A percentile compares a stretch with the other conserved stretches of the same genome.
These are phyloP conservation scores for Takashimella tepidaria DNA, from an alignment of 1,284 basidiomycete species.

Conservation along the genomic window DNA sequence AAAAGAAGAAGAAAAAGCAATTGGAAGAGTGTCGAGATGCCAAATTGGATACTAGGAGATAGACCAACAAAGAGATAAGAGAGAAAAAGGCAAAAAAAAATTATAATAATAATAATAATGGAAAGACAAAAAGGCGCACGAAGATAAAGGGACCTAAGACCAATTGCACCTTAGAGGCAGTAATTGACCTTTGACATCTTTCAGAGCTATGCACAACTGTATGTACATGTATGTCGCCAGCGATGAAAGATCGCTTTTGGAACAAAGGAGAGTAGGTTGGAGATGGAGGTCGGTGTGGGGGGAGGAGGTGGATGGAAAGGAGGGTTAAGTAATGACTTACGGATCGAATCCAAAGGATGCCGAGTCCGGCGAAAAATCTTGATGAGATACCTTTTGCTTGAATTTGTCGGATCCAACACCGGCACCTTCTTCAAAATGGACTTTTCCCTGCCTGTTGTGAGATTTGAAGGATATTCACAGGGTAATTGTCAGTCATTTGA, in stretches of 20 bases:
- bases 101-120: not conserved
- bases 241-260: not conserved
- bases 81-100: not conserved
- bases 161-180: not conserved
- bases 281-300: not conserved
- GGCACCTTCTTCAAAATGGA: too few species aligned
- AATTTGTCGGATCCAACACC: too few species aligned
- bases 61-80: not conserved
- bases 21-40: too few species aligned
- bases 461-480: too few species aligned
- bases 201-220: not conserved
- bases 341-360: not conserved
- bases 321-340: not conserved
- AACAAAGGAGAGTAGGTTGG: not conserved
- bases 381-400: too few species aligned
- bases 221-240: conserved; percentile 1
- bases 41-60: not conserved
- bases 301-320: not conserved
- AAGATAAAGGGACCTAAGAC: conserved; percentile 1
- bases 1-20: too few species aligned
- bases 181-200: too few species aligned
- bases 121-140: not conserved
- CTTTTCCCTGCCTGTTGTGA: too few species aligned
- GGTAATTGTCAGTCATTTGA: too few species aligned
- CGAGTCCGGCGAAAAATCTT: not conserved